phyloP scores from a whole-genome alignment of 2,329 filamentous ascomycete species.

The Hymenoscyphus occultus region DNA sequence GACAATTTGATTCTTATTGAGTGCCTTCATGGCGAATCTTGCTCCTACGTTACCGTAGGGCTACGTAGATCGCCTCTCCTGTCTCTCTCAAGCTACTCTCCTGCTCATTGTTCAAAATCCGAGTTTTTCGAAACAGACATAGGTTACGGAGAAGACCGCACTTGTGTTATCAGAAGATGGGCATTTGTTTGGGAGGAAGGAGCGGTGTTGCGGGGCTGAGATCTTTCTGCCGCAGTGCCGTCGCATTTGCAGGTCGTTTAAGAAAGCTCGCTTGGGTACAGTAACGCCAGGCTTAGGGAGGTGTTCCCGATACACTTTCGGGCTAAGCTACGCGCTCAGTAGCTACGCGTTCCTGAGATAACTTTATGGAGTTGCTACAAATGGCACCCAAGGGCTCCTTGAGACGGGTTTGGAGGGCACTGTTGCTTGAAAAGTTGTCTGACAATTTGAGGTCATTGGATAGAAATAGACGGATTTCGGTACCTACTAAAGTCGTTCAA shows the following conservation, averaged over 20 bases:
- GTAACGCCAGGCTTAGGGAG: slow-evolving; percentile 47
- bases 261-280: slow-evolving; percentile 47
- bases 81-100: slow-evolving; percentile 49
- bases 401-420: background rate
- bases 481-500: too few species aligned
- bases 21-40: background rate
- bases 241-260: slow-evolving; percentile 45
- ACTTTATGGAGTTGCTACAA: background rate
- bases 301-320: slow-evolving; percentile 54
- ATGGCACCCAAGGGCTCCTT: background rate
- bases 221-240: slow-evolving; percentile 40
- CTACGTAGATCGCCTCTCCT: slow-evolving; percentile 43
- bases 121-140: slow-evolving; percentile 59
- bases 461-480: background rate
- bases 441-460: background rate
- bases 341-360: slow-evolving; percentile 6
- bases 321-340: slow-evolving; percentile 46
- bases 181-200: slow-evolving; percentile 51
- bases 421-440: background rate
- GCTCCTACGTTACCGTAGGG: background rate
- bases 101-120: slow-evolving; percentile 48
- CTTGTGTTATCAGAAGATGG: slow-evolving; percentile 46
- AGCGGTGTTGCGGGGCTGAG: slow-evolving; percentile 35
- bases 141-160: slow-evolving; percentile 50
- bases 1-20: background rate